phyloP scores from a whole-genome alignment of 352 stramenopile genomes.

The Globisporangium megalacanthum region DNA sequence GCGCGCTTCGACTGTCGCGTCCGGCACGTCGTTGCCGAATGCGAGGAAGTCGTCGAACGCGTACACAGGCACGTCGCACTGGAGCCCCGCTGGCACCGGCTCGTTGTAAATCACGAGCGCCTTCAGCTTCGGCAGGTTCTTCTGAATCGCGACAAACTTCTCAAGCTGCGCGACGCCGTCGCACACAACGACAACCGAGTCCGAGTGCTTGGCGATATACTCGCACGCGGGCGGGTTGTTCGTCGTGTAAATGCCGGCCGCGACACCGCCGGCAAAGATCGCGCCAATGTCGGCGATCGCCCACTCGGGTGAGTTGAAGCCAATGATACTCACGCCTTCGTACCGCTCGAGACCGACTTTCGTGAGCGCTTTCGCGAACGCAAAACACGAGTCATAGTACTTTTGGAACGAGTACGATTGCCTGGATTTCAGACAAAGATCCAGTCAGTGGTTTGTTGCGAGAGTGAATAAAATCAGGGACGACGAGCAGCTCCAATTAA shows the following conservation, averaged over 20 bases:
- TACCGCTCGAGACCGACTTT: slow-evolving; percentile 66
- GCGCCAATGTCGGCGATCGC: slow-evolving; percentile 89
- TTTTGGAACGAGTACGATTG: slow-evolving; percentile 59
- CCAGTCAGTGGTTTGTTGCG: neutral
- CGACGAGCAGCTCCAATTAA: too few relatives aligned
- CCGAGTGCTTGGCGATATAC: slow-evolving; percentile 93
- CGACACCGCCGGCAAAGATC: slow-evolving; percentile 90
- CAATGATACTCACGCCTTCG: slow-evolving; percentile 85
- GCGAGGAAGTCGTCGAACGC: slow-evolving; percentile 75
- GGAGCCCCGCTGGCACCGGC: slow-evolving; percentile 56
- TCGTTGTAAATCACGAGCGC: slow-evolving; percentile 93
- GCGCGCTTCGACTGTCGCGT: slow-evolving; percentile 60
- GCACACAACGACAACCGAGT: slow-evolving; percentile 90
- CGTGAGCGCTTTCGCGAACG: slow-evolving; percentile 80
- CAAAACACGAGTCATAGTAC: slow-evolving; percentile 71
- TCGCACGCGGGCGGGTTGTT: slow-evolving; percentile 89
- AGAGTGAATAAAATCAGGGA: neutral
- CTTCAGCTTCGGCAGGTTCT: slow-evolving; percentile 88
- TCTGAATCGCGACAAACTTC: slow-evolving; percentile 89
- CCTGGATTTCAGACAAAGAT: slow-evolving; percentile 16
- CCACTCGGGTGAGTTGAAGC: slow-evolving; percentile 92
- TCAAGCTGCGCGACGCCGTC: slow-evolving; percentile 91
- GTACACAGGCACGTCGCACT: slow-evolving; percentile 70
- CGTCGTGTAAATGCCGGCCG: slow-evolving; percentile 95
- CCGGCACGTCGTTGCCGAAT: slow-evolving; percentile 56